Percentiles rank a stretch among this genome's conserved stretches.
Evolutionary conservation across 495 filamentous ascomycete genomes (phyloP).

Genomic region (Oidiodendron maius): DNA sequence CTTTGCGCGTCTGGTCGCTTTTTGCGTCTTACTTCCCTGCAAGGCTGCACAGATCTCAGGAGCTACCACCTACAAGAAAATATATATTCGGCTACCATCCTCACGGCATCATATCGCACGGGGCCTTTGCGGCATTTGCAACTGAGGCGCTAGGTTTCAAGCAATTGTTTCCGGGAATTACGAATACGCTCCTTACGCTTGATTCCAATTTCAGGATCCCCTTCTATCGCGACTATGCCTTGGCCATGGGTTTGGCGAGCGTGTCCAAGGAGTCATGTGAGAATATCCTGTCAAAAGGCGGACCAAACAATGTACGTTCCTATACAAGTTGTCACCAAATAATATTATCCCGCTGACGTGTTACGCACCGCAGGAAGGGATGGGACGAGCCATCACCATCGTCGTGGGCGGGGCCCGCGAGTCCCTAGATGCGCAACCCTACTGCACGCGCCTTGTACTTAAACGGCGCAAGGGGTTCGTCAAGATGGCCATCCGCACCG

Average conservation of each 20-base stretch:
- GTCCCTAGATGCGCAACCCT: conserved; percentile 78
- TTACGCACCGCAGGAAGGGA: conserved; percentile 51
- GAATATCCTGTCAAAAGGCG: conserved; percentile 75
- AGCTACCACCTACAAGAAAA: conserved; percentile 76
- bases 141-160: conserved; percentile 89
- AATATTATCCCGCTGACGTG: too few relatives aligned
- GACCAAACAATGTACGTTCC: conserved; percentile 51
- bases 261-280: conserved; percentile 89
- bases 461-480: conserved; percentile 85
- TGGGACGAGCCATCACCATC: conserved; percentile 93
- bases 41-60: conserved; percentile 72
- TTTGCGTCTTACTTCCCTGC: conserved; percentile 94
- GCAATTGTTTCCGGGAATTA: conserved; percentile 91
- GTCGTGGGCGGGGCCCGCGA: conserved; percentile 91
- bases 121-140: conserved; percentile 86
- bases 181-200: conserved; percentile 83
- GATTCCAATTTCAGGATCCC: conserved; percentile 93
- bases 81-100: conserved; percentile 95
- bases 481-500: conserved; percentile 83
- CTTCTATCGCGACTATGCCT: conserved; percentile 86
- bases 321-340: too few relatives aligned
- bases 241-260: conserved; percentile 78
- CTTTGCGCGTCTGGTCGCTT: conserved; percentile 74
- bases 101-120: conserved; percentile 94
- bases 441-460: conserved; percentile 66